A percentile compares a stretch with the other conserved stretches of the same genome.
These are phyloP conservation scores for Protomyces lactucae-debilis DNA, from an alignment of 1,139 yeast species.

Conservation along the genomic window DNA sequence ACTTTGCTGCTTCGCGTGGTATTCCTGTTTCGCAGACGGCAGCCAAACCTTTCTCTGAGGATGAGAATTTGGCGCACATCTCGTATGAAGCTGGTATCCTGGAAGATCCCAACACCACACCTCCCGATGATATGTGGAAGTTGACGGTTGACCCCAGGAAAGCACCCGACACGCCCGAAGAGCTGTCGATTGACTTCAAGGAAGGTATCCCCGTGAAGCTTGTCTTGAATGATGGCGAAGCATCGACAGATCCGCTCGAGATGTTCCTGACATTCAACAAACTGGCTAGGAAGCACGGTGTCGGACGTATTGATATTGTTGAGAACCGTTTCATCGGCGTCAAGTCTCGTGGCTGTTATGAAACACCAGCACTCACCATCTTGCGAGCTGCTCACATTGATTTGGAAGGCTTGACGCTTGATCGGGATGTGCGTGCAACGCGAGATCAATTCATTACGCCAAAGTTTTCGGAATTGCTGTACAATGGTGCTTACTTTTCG, in stretches of 20 bases:
- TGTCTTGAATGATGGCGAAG: constrained; percentile 54
- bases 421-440: constrained; percentile 94
- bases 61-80: constrained; percentile 97
- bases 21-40: constrained; percentile 96
- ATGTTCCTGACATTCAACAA: constrained; percentile 87
- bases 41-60: constrained; percentile 99
- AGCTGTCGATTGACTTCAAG: constrained; percentile 71
- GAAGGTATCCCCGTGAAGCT: constrained; percentile 86
- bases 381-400: constrained; percentile 93
- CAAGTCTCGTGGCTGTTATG: constrained; percentile 98
- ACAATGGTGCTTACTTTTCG: constrained; percentile 96
- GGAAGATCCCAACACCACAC: constrained; percentile 96
- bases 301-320: constrained; percentile 97
- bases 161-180: constrained; percentile 92
- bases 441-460: constrained; percentile 96
- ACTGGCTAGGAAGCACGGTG: constrained; percentile 98
- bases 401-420: constrained; percentile 92
- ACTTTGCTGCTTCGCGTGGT: constrained; percentile 82
- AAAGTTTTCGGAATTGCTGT: constrained; percentile 79
- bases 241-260: constrained; percentile 80
- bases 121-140: constrained; percentile 99
- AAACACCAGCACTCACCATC: constrained; percentile 95
- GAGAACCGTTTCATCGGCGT: constrained; percentile 98
- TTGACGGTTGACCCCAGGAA: constrained; percentile 91
- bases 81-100: constrained; percentile 98